phyloP scores from a whole-genome alignment of 768 basidiomycete genomes.

The Glaciozyma antarctica region DNA sequence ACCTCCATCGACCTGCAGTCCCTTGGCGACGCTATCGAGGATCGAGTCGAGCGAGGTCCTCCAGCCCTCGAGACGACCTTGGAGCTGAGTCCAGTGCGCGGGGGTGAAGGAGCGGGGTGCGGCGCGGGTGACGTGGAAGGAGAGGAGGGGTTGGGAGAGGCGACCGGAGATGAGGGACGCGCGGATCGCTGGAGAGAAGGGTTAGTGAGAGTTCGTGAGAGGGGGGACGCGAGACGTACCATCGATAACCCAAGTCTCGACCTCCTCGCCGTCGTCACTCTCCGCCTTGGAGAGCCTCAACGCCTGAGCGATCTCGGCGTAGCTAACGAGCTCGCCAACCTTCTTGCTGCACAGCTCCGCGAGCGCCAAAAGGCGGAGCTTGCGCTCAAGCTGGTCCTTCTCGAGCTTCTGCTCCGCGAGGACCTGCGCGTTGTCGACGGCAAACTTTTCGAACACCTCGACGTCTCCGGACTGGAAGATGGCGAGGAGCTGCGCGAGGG shows the following conservation, averaged over 20 bases:
- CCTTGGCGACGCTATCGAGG: conserved; percentile 8
- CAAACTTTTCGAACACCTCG: not conserved
- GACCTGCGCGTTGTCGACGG: not conserved
- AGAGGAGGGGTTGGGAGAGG: conserved; percentile 68
- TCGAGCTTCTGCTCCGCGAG: conserved; percentile 43
- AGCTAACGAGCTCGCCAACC: conserved; percentile 63
- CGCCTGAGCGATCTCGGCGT: conserved; percentile 57
- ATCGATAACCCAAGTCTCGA: conserved; percentile 82
- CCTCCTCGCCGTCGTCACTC: conserved; percentile 47
- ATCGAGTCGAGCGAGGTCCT: conserved; percentile 10
- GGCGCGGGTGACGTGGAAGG: conserved; percentile 61
- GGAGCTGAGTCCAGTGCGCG: conserved; percentile 69
- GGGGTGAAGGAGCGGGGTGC: conserved; percentile 65
- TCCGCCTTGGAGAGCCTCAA: conserved; percentile 47
- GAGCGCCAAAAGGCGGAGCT: conserved; percentile 67
- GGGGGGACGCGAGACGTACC: conserved; percentile 44
- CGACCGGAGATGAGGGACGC: conserved; percentile 68
- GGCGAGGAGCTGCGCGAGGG: conserved; percentile 11
- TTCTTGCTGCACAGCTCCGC: conserved; percentile 68
- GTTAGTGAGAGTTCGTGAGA: not conserved
- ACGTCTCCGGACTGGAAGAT: conserved; percentile 17
- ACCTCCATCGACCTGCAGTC: not conserved
- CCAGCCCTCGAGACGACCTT: conserved; percentile 66
- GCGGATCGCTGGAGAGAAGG: conserved; percentile 56
- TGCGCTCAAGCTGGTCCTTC: conserved; percentile 55